Evolutionary conservation across 2,329 filamentous ascomycete species (phyloP).

Genomic region (Colletotrichum sidae): DNA sequence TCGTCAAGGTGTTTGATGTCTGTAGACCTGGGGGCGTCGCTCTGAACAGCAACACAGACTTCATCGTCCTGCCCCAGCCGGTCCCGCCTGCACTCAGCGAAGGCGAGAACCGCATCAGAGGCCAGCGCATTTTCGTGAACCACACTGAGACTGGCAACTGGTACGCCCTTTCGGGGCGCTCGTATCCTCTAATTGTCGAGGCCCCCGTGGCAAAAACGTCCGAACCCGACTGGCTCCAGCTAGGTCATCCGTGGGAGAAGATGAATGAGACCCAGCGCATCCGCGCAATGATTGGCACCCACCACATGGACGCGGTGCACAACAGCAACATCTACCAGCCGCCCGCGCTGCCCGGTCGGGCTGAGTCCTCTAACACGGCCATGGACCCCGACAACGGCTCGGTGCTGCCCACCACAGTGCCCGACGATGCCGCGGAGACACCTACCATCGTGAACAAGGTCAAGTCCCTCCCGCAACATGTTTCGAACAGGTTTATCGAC

Average conservation of each 20-base stretch:
- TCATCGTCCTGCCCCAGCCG: constrained; percentile 90
- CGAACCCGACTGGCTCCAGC: constrained; percentile 61
- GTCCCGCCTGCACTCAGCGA: constrained; percentile 68
- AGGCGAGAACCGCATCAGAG: constrained; percentile 63
- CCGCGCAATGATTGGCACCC: constrained; percentile 77
- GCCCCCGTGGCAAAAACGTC: constrained; percentile 62
- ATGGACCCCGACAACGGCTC: constrained; percentile 50
- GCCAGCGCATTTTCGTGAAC: constrained; percentile 83
- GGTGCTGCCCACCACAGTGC: constrained; percentile 42
- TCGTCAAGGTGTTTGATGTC: constrained; percentile 90
- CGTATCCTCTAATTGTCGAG: constrained; percentile 87
- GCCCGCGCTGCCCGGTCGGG: constrained; percentile 50
- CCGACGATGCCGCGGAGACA: constrained; percentile 47
- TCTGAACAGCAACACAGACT: constrained; percentile 74
- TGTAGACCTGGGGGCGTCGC: constrained; percentile 77
- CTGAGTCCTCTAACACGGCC: constrained; percentile 43
- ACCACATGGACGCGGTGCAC: constrained; percentile 64
- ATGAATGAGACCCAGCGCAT: constrained; percentile 61
- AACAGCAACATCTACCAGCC: constrained; percentile 49
- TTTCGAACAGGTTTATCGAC: constrained; percentile 62
- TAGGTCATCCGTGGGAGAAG: constrained; percentile 52
- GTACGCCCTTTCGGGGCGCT: constrained; percentile 90
- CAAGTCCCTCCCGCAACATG: constrained; percentile 62
- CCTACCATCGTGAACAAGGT: constrained; percentile 62
- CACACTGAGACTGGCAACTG: constrained; percentile 87